These are phyloP conservation scores for Metschnikowia cerradonensis DNA, from an alignment of 805 yeast species.

Conservation along the genomic window DNA sequence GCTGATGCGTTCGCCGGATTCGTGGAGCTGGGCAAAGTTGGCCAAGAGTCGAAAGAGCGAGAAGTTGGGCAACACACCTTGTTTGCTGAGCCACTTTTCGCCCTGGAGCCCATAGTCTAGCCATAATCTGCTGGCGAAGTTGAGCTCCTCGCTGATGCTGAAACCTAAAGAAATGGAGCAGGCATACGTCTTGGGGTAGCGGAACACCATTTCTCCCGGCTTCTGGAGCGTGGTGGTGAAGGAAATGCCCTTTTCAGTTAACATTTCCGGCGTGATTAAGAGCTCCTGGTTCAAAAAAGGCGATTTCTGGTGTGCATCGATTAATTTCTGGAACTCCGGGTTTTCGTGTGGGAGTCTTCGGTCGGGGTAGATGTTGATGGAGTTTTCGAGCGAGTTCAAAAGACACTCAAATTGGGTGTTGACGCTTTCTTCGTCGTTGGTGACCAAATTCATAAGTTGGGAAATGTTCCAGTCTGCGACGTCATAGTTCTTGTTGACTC, in stretches of 20 bases:
- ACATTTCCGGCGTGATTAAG: slow-evolving; percentile 46
- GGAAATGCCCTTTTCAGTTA: slow-evolving; percentile 47
- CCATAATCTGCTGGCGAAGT: slow-evolving; percentile 59
- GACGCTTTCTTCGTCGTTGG: slow-evolving; percentile 14
- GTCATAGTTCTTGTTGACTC: slow-evolving; percentile 19
- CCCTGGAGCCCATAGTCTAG: slow-evolving; percentile 45
- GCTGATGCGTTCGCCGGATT: slow-evolving; percentile 26
- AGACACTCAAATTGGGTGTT: slow-evolving; percentile 24
- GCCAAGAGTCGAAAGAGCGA: slow-evolving; percentile 47
- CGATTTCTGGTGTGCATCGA: slow-evolving; percentile 6
- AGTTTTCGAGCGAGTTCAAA: slow-evolving; percentile 29
- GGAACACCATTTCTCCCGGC: slow-evolving; percentile 59
- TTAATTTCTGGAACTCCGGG: slow-evolving; percentile 17
- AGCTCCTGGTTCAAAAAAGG: slow-evolving; percentile 38
- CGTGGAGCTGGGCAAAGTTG: slow-evolving; percentile 43
- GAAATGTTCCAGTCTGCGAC: slow-evolving; percentile 20
- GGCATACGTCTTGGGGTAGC: slow-evolving; percentile 53
- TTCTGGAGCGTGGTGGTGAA: slow-evolving; percentile 49
- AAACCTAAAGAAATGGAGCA: slow-evolving; percentile 52
- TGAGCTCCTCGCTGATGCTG: slow-evolving; percentile 51
- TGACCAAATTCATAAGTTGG: slow-evolving; percentile 15
- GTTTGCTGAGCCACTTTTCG: slow-evolving; percentile 47
- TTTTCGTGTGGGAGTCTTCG: slow-evolving; percentile 29
- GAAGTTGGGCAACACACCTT: slow-evolving; percentile 49
- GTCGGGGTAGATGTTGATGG: slow-evolving; percentile 24